A percentile compares a stretch with the other conserved stretches of the same genome.
Evolutionary conservation across 768 basidiomycete species (phyloP).

Genomic region (Vararia minispora): DNA sequence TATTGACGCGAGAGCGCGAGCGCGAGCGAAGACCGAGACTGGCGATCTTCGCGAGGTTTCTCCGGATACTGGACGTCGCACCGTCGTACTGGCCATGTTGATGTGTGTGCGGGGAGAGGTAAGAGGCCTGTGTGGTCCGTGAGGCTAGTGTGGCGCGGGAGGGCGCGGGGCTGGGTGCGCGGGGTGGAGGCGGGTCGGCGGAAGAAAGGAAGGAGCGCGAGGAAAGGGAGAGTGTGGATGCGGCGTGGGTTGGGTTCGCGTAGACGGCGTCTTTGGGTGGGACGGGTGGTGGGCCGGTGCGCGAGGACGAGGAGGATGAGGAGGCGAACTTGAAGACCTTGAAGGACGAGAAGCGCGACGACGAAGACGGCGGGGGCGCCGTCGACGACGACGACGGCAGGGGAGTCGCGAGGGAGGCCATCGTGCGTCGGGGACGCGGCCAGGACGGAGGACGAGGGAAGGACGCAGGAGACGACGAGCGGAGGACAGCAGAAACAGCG

Average conservation of each 20-base stretch:
- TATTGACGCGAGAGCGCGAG: constrained; percentile 1
- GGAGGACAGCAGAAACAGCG: too few species aligned
- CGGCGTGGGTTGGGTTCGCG: constrained; percentile 7
- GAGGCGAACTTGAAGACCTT: constrained; percentile 11
- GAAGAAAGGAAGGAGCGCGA: constrained; percentile 8
- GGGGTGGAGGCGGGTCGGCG: constrained; percentile 5
- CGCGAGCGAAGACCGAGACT: constrained; percentile 8
- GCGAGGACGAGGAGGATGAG: too few species aligned
- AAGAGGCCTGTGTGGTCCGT: background rate
- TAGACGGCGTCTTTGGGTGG: constrained; percentile 12
- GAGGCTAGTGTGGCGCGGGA: constrained; percentile 5
- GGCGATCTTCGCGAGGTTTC: constrained; percentile 11
- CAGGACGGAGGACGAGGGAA: too few species aligned
- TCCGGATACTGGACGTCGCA: too few species aligned
- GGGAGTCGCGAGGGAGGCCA: background rate
- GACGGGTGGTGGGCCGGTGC: constrained; percentile 8
- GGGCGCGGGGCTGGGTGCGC: constrained; percentile 8
- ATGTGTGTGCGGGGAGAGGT: background rate
- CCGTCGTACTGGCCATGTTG: too few species aligned
- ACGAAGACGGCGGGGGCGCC: constrained; percentile 1
- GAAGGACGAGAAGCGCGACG: constrained; percentile 12
- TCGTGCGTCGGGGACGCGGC: too few species aligned
- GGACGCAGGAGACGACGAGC: too few species aligned
- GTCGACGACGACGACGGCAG: constrained; percentile 7
- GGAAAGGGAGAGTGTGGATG: constrained; percentile 3